Base-by-base conservation (phyloP, 2,329 filamentous ascomycete species). In the Penicillium sp. region DNA sequence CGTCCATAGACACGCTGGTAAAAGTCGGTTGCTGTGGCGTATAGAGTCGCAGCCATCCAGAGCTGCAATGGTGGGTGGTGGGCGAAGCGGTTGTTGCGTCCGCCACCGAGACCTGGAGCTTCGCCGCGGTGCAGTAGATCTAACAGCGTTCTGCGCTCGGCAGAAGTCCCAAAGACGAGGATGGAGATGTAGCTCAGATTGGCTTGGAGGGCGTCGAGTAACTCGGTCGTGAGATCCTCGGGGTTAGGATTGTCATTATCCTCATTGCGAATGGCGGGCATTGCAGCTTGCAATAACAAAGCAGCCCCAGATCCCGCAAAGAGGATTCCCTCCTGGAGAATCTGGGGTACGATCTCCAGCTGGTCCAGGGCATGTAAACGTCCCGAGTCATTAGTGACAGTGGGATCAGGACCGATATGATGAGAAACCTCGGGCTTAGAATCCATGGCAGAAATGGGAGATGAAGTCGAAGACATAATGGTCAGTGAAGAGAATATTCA, bases 1-100 rank as follows among this genome's bases (percentile, higher is more conserved):
- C 51, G 48, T 3, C 59, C 57, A 28, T 62, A 62, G 34, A 63
- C 53, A 8, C 61, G 57, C 46, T 64, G 60, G 42, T 62, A 64
- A 43, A 62, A 54, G 33, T 63, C 61, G 4, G 59, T 62, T 2
- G 57, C 52, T 11, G 59, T 63, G 12, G 59, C 58, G 41, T 64
- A 64, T 31, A 63, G 39, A 2, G 60, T 63, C 1, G 61, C 61
- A 2, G 58, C 50, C 32, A 62, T 50, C 61, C 61, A 64, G 35
- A 60, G 50, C 31, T 61, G 51, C 3, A 51, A 25, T 17, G 35
- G 25, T 17, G 51, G 28, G 36, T 52, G 35, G 44, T 52, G 35
- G 27, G 45, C 32, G 47, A 54, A 54, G 1, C 51, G 43, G 37
- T 53, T 51, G 18, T 50, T 48, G 30, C 41, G 47, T 8, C 56